Percentiles rank a stretch among this genome's conserved stretches.
Evolutionary conservation across 106 monocot species (phyloP).

Genomic region (Dendrobium huoshanense): DNA sequence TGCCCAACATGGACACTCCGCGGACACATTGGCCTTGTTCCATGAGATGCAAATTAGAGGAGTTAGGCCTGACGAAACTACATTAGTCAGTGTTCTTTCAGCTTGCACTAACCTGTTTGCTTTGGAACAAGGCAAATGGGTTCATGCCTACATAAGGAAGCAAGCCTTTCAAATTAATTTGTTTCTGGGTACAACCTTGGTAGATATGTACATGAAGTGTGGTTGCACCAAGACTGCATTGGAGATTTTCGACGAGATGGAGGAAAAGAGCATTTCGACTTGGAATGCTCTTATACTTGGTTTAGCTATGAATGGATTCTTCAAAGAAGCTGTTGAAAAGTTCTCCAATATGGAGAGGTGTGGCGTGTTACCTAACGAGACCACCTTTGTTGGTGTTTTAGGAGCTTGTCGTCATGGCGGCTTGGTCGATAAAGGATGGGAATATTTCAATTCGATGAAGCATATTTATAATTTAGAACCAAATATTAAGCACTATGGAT

Average conservation of each 20-base stretch:
- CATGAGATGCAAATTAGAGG: constrained; percentile 51
- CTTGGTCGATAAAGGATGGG: constrained; percentile 59
- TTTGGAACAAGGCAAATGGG: constrained; percentile 72
- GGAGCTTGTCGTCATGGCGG: constrained; percentile 80
- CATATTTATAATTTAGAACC: constrained; percentile 33
- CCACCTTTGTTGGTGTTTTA: constrained; percentile 83
- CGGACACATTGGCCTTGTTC: constrained; percentile 57
- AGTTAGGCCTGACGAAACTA: constrained; percentile 66
- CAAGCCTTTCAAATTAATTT: constrained; percentile 25
- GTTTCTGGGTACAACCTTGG: constrained; percentile 62
- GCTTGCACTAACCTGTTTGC: constrained; percentile 63
- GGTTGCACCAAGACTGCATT: constrained; percentile 55
- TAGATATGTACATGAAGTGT: constrained; percentile 99
- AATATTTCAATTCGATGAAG: constrained; percentile 55
- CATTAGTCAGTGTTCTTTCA: constrained; percentile 72
- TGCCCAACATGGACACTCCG: constrained; percentile 42
- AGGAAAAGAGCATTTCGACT: constrained; percentile 44
- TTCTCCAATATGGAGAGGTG: constrained; percentile 64
- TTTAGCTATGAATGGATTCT: constrained; percentile 69
- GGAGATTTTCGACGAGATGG: constrained; percentile 51
- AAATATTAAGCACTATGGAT: constrained; percentile 48
- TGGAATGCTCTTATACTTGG: constrained; percentile 91
- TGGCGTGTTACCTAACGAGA: constrained; percentile 73
- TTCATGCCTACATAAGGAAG: constrained; percentile 63
- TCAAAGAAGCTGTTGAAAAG: constrained; percentile 43